Evolutionary conservation across 352 stramenopile species (phyloP), one percentile per base, ranked within the genome.

Genomic region (Pythium guiyangense): DNA sequence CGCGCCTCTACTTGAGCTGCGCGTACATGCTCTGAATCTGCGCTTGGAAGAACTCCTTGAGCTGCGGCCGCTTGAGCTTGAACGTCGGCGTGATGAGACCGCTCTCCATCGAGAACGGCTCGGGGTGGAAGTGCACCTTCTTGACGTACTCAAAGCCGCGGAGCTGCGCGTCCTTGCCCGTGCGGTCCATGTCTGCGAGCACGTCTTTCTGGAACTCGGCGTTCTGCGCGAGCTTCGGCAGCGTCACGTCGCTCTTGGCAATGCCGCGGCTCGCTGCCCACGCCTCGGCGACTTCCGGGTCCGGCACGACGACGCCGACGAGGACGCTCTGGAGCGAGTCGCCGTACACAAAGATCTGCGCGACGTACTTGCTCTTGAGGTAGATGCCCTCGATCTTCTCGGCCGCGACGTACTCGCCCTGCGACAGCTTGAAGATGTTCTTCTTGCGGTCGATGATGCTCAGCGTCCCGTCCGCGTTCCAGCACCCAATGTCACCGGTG

Each of bases 311-410:
- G 54, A 99, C 71, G 27, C 84, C 95, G n/a, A 99, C 95, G 5
- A 99, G 78, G 55, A 67, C 89, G 66, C 70, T 97, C 71, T 98
- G 86, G 15, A 97, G 84, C 26, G 92, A 98, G 73, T 99, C 96
- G 1, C 97, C 97, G 69, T 99, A 92, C 20, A 99, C 90, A 65
- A 98, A 99, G 31, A 89, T 78, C 70, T 98, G 95, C 1, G 79
- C 89, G 29, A 99, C 91, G 67, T 97, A 97, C n/a, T 79, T 76
- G 61, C 73, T 93, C 67, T 97, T 97, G 34, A 77, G 70, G 60
- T 98, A 98, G 14, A 96, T 77, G 64, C 96, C 95, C 67, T 99
- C 96, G 60, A 99, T 88, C 77, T 98, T 98, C 73, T 99, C 96
- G 6, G 96, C 73, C 1, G 96, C 94, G 6, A 99, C 85, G 71